Base-by-base conservation (phyloP, 331 rosid genomes). In the Quercus lobata region DNA sequence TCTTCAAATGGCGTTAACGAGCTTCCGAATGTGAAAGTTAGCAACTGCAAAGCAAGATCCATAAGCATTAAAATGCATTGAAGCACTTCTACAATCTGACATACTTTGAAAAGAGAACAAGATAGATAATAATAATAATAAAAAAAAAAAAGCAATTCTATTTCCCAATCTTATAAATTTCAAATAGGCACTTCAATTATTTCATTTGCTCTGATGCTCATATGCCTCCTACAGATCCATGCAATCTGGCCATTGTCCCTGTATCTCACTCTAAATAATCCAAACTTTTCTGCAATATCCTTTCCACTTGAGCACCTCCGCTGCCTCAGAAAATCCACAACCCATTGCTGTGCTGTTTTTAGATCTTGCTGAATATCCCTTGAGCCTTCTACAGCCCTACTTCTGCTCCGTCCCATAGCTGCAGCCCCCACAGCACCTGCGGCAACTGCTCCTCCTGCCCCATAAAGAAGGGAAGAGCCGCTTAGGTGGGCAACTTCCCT, bases 221-320 rank as follows among this genome's bases (percentile, higher is more conserved):
- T 86, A 80, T 96, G 99, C 87, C 97, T 92, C 82, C 93, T 87
- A 70, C 99, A 96, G 55, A 96, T 83, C 99, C 98, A 91, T 35
- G 98, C 93, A 79, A 93, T 86, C 78, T 90, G 91, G 25, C 99
- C 98, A 56, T 80, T 91, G 44, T 93, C 98, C 71, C 88, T 85
- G 71, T 96, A 96, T 82, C 98, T 82, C 80, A 96, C 97, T 80
- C 98, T 83, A 92, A 96, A 96, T 46, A 96, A 83, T 35, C 97
- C 97, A 53, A 96, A 96, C 84, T 93, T 96, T 82, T 96, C 99
- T 27, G 97, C 97, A 65, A 91, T 93, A 60, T 96, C 98, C 80
- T 93, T 93, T 77, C 99, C 97, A 5, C 90, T 82, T 73, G 98
- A 91, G 83, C 98, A 91, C 44, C 84, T 77, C 71, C 93, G 81